A percentile compares a stretch with the other conserved stretches of the same genome.
These are phyloP conservation scores for Alternaria novae-zelandiae DNA, from an alignment of 2,329 filamentous ascomycete genomes.

Conservation along the genomic window DNA sequence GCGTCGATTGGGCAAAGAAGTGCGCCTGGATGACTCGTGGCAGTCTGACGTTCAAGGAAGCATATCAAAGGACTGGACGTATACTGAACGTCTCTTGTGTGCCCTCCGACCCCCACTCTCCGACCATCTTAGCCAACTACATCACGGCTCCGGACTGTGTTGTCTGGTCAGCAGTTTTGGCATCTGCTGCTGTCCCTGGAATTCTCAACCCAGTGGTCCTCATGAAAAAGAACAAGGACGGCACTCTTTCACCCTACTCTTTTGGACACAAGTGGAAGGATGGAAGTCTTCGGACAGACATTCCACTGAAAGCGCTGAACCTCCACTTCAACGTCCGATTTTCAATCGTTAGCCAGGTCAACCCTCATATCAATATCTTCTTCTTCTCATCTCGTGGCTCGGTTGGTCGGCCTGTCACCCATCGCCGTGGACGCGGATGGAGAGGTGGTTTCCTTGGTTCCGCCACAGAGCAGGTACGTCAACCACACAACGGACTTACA, in stretches of 20 bases:
- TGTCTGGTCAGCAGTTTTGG: constrained; percentile 95
- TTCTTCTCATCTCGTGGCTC: constrained; percentile 95
- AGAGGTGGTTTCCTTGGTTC: constrained; percentile 92
- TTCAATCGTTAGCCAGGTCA: constrained; percentile 85
- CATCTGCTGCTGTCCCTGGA: constrained; percentile 92
- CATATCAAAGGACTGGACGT: constrained; percentile 89
- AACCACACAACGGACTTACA: not conserved
- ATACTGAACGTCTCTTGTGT: constrained; percentile 97
- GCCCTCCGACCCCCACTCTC: constrained; percentile 92
- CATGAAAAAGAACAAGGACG: constrained; percentile 81
- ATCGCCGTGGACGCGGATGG: constrained; percentile 92
- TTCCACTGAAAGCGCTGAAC: constrained; percentile 91
- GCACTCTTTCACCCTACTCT: constrained; percentile 83
- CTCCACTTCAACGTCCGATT: constrained; percentile 99
- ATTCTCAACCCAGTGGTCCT: constrained; percentile 95
- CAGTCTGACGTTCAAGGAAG: constrained; percentile 92
- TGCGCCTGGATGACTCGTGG: constrained; percentile 91
- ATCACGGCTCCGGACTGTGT: constrained; percentile 95
- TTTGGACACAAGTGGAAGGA: constrained; percentile 99
- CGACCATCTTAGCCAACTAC: constrained; percentile 91
- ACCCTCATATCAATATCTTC: constrained; percentile 97
- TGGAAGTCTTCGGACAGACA: constrained; percentile 90
- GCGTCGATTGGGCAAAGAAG: constrained; percentile 84
- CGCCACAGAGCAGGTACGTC: constrained; percentile 75
- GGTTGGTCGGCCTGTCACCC: constrained; percentile 91